Conservation (phyloP, 495 filamentous ascomycete genomes). For the Ascobolus immersus region DNA sequence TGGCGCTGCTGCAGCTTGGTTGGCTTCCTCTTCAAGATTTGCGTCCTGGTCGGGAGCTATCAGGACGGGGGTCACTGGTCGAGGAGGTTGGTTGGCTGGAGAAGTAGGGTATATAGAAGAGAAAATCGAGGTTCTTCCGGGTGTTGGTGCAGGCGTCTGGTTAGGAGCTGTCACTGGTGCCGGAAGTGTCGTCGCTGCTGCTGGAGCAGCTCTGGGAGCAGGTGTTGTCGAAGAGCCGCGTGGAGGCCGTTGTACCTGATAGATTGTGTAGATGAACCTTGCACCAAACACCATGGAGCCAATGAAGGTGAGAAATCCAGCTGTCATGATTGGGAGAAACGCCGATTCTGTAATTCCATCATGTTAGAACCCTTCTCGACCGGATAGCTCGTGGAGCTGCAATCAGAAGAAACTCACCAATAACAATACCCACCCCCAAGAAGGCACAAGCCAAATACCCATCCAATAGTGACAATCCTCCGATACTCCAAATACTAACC, state of each 20-base stretch:
- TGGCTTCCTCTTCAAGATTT: slow-evolving; percentile 26
- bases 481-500: slow-evolving; percentile 69
- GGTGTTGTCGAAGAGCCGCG: slow-evolving; percentile 29
- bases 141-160: slow-evolving; percentile 31
- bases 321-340: slow-evolving; percentile 39
- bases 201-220: slow-evolving; percentile 19
- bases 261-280: slow-evolving; percentile 70
- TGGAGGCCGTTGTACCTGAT: slow-evolving; percentile 65
- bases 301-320: slow-evolving; percentile 45
- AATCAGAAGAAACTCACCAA: slow-evolving; percentile 9
- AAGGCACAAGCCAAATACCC: slow-evolving; percentile 21
- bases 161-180: slow-evolving; percentile 13
- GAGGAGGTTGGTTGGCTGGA: too few species aligned
- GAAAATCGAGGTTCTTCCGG: slow-evolving; percentile 20
- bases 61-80: slow-evolving; percentile 41
- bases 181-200: slow-evolving; percentile 11
- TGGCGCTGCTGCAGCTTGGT: slow-evolving; percentile 19
- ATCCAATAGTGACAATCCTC: slow-evolving; percentile 68
- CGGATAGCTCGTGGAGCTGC: slow-evolving; percentile 30
- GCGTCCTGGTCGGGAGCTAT: slow-evolving; percentile 67
- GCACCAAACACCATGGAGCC: slow-evolving; percentile 51
- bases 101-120: slow-evolving; percentile 14
- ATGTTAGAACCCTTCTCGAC: slow-evolving; percentile 35
- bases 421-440: slow-evolving; percentile 10
- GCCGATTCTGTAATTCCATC: slow-evolving; percentile 36